Percentiles rank a stretch among this genome's conserved stretches.
Evolutionary conservation across 441 rosid species (phyloP).

Genomic region (Erodium texanum): DNA sequence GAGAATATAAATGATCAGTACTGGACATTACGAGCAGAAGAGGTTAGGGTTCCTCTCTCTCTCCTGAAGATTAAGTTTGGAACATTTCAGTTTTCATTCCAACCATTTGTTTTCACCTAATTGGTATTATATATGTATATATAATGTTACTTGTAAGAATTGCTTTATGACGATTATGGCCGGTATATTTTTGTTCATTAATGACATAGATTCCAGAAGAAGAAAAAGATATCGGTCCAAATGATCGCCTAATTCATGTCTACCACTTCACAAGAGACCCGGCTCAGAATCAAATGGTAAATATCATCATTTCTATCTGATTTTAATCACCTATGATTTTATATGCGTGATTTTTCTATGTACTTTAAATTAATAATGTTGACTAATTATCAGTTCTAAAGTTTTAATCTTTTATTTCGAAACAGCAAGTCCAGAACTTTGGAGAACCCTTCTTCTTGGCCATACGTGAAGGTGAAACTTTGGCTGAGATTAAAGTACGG

Average conservation of each 20-base stretch:
- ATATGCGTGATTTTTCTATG: too few relatives aligned
- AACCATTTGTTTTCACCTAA: too few relatives aligned
- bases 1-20: constrained; percentile 68
- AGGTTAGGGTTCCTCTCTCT: constrained; percentile 28
- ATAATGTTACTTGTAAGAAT: not conserved
- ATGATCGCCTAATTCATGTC: constrained; percentile 59
- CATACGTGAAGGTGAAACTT: constrained; percentile 52
- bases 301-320: not conserved
- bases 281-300: constrained; percentile 53
- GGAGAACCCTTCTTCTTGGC: constrained; percentile 69
- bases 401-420: not conserved
- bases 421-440: constrained; percentile 52
- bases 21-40: constrained; percentile 78
- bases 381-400: not conserved
- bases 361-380: not conserved
- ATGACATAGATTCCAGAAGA: constrained; percentile 55
- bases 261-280: constrained; percentile 57
- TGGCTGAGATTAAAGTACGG: constrained; percentile 49
- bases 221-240: constrained; percentile 62
- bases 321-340: not conserved
- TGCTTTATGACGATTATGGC: not conserved
- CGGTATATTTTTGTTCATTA: constrained; percentile 6
- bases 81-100: too few relatives aligned
- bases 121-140: too few relatives aligned
- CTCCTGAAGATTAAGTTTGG: too few relatives aligned